These are phyloP conservation scores for Lactarius vividus DNA, from an alignment of 768 basidiomycete genomes.

Conservation along the genomic window DNA sequence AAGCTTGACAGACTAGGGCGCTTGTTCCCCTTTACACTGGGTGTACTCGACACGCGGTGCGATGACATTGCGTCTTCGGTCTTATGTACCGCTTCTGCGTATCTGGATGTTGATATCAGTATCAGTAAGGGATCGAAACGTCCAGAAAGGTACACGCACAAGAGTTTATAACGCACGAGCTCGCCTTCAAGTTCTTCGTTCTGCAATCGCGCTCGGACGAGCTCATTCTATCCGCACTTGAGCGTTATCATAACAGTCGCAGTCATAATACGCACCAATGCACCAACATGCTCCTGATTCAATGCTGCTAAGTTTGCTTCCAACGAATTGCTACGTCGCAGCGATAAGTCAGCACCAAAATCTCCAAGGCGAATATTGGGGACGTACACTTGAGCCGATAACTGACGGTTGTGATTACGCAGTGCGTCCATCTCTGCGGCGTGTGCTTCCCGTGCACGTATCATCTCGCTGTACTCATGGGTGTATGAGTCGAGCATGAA, in stretches of 20 bases:
- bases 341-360: not conserved
- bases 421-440: constrained; percentile 80
- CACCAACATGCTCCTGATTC: constrained; percentile 77
- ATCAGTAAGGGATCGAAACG: not conserved
- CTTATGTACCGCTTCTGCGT: constrained; percentile 53
- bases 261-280: constrained; percentile 46
- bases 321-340: constrained; percentile 63
- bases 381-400: constrained; percentile 78
- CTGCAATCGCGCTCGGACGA: constrained; percentile 83
- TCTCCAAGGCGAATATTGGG: not conserved
- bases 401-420: constrained; percentile 69
- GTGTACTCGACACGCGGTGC: constrained; percentile 37
- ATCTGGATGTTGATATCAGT: constrained; percentile 34
- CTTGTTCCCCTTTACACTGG: constrained; percentile 34
- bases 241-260: constrained; percentile 7
- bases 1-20: constrained; percentile 27
- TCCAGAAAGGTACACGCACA: constrained; percentile 51
- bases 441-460: constrained; percentile 78
- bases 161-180: constrained; percentile 88
- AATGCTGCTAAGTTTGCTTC: constrained; percentile 77
- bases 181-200: constrained; percentile 94
- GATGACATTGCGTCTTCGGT: constrained; percentile 51
- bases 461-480: constrained; percentile 82
- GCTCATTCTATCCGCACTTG: constrained; percentile 66
- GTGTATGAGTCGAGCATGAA: constrained; percentile 93